phyloP scores from a whole-genome alignment of 805 yeast genomes.

The Limtongozyma cylindracea region DNA sequence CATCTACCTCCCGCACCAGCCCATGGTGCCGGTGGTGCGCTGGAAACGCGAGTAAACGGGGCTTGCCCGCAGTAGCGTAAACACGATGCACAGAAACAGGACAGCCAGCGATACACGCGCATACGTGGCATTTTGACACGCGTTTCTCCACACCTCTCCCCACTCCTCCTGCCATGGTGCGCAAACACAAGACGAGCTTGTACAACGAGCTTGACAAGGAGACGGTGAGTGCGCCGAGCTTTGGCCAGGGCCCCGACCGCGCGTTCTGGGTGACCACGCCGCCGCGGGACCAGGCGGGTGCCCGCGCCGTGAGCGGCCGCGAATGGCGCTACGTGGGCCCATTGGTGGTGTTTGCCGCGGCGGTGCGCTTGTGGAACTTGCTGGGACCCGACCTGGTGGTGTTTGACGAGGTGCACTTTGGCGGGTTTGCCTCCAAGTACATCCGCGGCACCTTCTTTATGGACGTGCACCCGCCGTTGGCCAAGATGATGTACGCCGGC shows the following conservation, averaged over 20 bases:
- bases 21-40: conserved; percentile 17
- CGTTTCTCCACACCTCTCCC: too few species aligned
- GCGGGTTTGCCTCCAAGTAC: conserved; percentile 84
- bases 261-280: conserved; percentile 28
- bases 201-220: conserved; percentile 4
- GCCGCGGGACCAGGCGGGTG: conserved; percentile 9
- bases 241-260: conserved; percentile 23
- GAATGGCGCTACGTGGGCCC: conserved; percentile 9
- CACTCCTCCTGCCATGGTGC: too few species aligned
- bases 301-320: conserved; percentile 2
- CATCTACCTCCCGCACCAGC: conserved; percentile 27
- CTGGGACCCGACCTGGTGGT: conserved; percentile 61
- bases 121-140: too few species aligned
- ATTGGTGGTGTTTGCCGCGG: conserved; percentile 21
- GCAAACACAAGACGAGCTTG: too few species aligned
- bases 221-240: conserved; percentile 10
- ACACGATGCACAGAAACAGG: too few species aligned
- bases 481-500: conserved; percentile 53
- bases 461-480: conserved; percentile 66
- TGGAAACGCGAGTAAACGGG: conserved; percentile 36
- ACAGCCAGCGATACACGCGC: too few species aligned
- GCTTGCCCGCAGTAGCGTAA: too few species aligned
- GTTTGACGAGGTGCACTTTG: conserved; percentile 86
- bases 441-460: conserved; percentile 35
- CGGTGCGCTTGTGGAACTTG: conserved; percentile 36